A percentile compares a stretch with the other conserved stretches of the same genome.
phyloP scores from a whole-genome alignment of 139 green algal genomes.

The Chlamydomonas incerta region DNA sequence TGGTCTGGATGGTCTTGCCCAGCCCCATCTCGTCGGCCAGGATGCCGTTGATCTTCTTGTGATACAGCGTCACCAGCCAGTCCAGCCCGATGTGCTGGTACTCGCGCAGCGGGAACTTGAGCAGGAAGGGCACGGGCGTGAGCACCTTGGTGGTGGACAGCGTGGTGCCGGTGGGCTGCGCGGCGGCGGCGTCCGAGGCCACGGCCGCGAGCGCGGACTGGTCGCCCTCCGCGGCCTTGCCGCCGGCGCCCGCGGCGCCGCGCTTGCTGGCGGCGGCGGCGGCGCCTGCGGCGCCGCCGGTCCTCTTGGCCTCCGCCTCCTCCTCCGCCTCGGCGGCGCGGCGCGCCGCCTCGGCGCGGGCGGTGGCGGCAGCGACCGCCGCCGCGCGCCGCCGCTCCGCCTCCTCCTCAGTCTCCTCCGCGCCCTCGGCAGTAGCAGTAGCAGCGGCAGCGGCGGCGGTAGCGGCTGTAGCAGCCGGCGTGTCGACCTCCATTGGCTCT shows the following conservation, averaged over 20 bases:
- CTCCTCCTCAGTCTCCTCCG: background rate
- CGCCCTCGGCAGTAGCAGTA: background rate
- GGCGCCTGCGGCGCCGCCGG: background rate
- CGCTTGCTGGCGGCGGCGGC: background rate
- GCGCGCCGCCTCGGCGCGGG: constrained; percentile 20
- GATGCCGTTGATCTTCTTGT: constrained; percentile 95
- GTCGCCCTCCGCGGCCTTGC: constrained; percentile 24
- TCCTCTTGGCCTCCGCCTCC: constrained; percentile 10
- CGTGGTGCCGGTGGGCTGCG: constrained; percentile 84
- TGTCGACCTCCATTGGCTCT: background rate
- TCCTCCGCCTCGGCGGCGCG: constrained; percentile 2
- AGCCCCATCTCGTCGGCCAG: constrained; percentile 94
- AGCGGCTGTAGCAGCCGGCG: background rate
- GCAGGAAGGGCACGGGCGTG: constrained; percentile 85
- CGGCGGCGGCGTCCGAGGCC: constrained; percentile 55
- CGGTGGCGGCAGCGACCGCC: constrained; percentile 12
- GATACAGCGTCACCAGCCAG: constrained; percentile 96
- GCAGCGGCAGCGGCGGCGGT: background rate
- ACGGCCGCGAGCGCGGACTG: constrained; percentile 53
- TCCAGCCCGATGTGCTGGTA: constrained; percentile 98
- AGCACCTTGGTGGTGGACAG: constrained; percentile 71
- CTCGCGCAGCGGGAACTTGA: constrained; percentile 91
- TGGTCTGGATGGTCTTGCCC: constrained; percentile 98
- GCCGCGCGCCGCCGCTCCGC: constrained; percentile 4
- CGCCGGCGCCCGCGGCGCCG: background rate